Conservation (phyloP, 306 rosid genomes). For the Medicago arabica region DNA sequence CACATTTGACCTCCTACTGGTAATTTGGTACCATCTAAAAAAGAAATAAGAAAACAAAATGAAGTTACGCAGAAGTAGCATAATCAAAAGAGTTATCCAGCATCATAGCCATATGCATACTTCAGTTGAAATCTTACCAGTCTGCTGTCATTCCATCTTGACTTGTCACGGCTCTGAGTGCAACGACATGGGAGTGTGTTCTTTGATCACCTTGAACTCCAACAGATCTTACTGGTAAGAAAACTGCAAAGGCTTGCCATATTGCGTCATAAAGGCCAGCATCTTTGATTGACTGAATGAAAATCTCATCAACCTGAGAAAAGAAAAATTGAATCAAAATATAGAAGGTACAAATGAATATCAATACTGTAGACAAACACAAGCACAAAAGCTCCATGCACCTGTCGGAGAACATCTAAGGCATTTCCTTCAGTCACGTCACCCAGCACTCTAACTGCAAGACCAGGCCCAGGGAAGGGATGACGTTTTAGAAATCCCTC, state of each 20-base stretch:
- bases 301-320: conserved; percentile 90
- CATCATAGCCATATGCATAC: background rate
- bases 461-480: conserved; percentile 99
- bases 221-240: conserved; percentile 86
- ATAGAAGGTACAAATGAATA: conserved; percentile 7
- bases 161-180: conserved; percentile 96
- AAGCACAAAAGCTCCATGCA: conserved; percentile 32
- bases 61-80: conserved; percentile 14
- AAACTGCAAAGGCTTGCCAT: conserved; percentile 99
- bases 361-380: background rate
- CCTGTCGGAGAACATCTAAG: conserved; percentile 87
- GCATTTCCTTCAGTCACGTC: conserved; percentile 88
- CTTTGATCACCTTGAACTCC: conserved; percentile 98
- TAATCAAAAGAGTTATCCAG: conserved; percentile 26
- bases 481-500: conserved; percentile 83
- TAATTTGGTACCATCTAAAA: background rate
- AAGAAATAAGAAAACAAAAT: background rate
- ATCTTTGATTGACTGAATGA: conserved; percentile 87
- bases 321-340: background rate
- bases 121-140: conserved; percentile 63
- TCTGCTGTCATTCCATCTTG: conserved; percentile 99
- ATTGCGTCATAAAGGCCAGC: conserved; percentile 92
- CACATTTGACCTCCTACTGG: background rate
- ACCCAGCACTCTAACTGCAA: conserved; percentile 91
- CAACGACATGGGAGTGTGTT: conserved; percentile 96